Base-by-base conservation (phyloP, 352 stramenopile species). In the Phytophthora sojae region DNA sequence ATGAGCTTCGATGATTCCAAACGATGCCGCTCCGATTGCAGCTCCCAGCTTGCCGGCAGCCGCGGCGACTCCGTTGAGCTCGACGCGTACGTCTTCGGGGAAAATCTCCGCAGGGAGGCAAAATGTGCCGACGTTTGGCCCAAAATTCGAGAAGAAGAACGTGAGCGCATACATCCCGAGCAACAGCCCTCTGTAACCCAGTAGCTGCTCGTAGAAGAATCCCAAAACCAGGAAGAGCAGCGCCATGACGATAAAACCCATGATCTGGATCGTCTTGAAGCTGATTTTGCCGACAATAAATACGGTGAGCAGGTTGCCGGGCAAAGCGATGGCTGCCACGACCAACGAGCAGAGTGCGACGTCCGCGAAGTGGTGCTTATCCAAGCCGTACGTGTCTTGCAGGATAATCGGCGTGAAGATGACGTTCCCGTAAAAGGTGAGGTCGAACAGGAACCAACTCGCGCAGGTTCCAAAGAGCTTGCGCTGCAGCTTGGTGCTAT, bases 391-490 rank as follows among this genome's bases (percentile, higher is more conserved):
- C 7, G 85, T 86, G 64, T 91, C 86, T 59, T 92, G 71, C 8
- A 96, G 55, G 60, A 96, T 92, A 47, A 92, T 88, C 2, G 89
- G 86, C 44, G 88, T 94, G 71, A 97, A 97, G 62, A 97, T 85
- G 45, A 94, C 76, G 67, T 97, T 97, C 35, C 86, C 91, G 69
- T 97, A 97, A 53, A 97, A 97, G 7, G 88, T 87, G 32, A 98
- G 82, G 77, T 98, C 93, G 65, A 97, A 97, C 11, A 98, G 76
- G 67, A 98, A 97, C 93, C 93, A 98, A n/a, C 84, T 89, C 12
- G 89, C 66, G n/a, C 81, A 80, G 1, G 92, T 94, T 21, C 93
- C 93, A 19, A 97, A 77, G 21, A 92, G 79, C 58, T 85, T 93
- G 15, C 64, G 75, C 14, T 79, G 69, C n/a, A 91, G 53, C 15